These are phyloP conservation scores for Avicennia marina DNA, from an alignment of 257 asterid species.

Conservation along the genomic window DNA sequence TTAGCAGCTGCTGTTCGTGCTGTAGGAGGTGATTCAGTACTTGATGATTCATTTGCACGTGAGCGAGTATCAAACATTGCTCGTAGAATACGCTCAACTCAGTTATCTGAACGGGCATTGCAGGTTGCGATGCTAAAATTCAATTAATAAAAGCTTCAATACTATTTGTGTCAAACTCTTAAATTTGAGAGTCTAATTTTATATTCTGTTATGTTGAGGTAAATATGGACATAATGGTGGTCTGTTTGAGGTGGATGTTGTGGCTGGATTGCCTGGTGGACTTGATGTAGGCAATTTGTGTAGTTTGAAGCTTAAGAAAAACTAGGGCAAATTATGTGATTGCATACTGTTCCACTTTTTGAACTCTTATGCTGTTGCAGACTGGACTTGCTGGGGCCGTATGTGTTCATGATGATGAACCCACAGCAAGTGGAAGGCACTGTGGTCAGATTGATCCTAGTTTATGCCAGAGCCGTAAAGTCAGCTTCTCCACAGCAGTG, in stretches of 20 bases:
- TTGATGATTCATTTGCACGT: conserved; percentile 93
- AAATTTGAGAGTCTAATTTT: not conserved
- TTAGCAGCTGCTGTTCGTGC: conserved; percentile 99
- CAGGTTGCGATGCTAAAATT: conserved; percentile 46
- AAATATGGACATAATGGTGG: not conserved
- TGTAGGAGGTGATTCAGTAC: conserved; percentile 97
- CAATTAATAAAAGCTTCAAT: not conserved
- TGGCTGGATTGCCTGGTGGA: too few relatives aligned
- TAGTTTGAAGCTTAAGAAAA: too few relatives aligned
- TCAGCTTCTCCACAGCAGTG: conserved; percentile 76
- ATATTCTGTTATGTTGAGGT: not conserved
- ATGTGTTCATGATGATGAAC: conserved; percentile 97
- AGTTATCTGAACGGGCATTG: conserved; percentile 88
- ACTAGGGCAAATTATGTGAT: too few relatives aligned
- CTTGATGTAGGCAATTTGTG: too few relatives aligned
- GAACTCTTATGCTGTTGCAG: too few relatives aligned
- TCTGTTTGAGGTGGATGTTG: too few relatives aligned
- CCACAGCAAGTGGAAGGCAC: conserved; percentile 88
- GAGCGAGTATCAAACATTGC: conserved; percentile 97
- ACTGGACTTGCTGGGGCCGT: conserved; percentile 91
- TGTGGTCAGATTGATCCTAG: conserved; percentile 85
- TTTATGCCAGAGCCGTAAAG: conserved; percentile 73
- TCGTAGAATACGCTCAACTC: conserved; percentile 89
- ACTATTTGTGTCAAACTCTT: not conserved
- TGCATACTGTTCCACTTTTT: too few relatives aligned